Conservation (phyloP, 768 basidiomycete genomes). For the Auricularia sp. region DNA sequence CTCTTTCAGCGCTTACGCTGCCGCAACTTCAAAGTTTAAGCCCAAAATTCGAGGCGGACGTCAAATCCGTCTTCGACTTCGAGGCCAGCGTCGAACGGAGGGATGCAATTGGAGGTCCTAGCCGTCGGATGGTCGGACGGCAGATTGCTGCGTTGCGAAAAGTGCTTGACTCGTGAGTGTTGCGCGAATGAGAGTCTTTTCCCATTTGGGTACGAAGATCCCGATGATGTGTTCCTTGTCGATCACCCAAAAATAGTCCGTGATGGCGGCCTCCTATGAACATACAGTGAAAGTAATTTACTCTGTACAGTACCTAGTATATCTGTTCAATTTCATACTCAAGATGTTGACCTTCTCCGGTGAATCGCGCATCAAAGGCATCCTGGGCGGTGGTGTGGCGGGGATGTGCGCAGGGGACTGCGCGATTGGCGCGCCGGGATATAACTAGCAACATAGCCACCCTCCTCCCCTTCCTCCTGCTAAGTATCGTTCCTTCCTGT, state of each 20-base stretch:
- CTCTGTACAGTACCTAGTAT: neutral
- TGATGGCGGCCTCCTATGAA: too few species aligned
- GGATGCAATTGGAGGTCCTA: conserved; percentile 87
- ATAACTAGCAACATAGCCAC: too few species aligned
- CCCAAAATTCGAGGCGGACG: conserved; percentile 71
- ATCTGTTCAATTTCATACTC: neutral
- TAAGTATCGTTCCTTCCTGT: too few species aligned
- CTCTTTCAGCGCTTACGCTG: conserved; percentile 71
- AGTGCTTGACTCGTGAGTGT: conserved; percentile 26
- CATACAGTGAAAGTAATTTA: too few species aligned
- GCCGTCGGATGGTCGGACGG: conserved; percentile 69
- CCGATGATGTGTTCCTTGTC: too few species aligned
- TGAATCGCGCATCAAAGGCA: neutral
- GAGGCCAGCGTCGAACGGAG: conserved; percentile 91
- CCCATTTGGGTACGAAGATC: too few species aligned
- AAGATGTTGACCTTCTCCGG: neutral
- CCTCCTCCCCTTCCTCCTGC: too few species aligned
- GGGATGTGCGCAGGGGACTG: too few species aligned
- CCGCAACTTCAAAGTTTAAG: conserved; percentile 71
- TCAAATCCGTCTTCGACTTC: conserved; percentile 83
- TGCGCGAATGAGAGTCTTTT: too few species aligned
- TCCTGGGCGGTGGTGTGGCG: neutral
- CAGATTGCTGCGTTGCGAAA: conserved; percentile 73
- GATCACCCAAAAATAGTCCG: too few species aligned
- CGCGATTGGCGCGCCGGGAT: too few species aligned